Base-by-base conservation (phyloP, 129 eudicot genomes). In the Flaveria linearis region DNA sequence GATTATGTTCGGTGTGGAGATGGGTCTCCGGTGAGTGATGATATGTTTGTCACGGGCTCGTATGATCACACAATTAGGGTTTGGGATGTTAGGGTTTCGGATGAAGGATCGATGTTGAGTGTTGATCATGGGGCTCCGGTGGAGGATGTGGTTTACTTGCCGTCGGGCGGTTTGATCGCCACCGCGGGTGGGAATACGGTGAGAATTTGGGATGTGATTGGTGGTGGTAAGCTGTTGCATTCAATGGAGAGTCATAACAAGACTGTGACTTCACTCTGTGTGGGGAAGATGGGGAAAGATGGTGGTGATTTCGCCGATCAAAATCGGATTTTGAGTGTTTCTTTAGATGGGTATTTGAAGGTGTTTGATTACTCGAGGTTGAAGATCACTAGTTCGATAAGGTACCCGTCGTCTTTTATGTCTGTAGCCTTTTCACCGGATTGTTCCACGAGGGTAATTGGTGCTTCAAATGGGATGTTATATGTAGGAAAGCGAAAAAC, bases 201-300 rank as follows among this genome's bases (percentile, higher is more conserved):
- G 57, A 94, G 91, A 69, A 88, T 94, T 42, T 94, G 98, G 98
- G 98, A 94, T 81, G 83, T 94, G 45, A 87, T 94, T 42, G 98
- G 97, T 9, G 98, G 98, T 61, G 98, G 98, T 50, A 94, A 84
- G 84, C 64, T 89, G 80, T 23, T 94, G 87, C 51, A 89, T 73
- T 65, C 91, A 0, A 87, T 94, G 91, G 98, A 94, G 80, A 79
- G 91, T 55, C 98, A 94, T 68, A 89, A 85, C 39, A 94, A 94
- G 87, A 94, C 98, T 0, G 90, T 94, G 26, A 94, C 97, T 1
- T 81, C 90, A 2, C 79, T 91, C 8, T 91, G 97, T 74, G 83
- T 94, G 36, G 98, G 87, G 30, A 91, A 86, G 30, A 76, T 88
- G 13, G 92, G 86, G 76, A 81, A 49, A 41, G 91, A 75, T 25